Evolutionary conservation across 2,329 filamentous ascomycete genomes (phyloP), one percentile per base, ranked within the genome.

Genomic region (Talaromyces sp.): DNA sequence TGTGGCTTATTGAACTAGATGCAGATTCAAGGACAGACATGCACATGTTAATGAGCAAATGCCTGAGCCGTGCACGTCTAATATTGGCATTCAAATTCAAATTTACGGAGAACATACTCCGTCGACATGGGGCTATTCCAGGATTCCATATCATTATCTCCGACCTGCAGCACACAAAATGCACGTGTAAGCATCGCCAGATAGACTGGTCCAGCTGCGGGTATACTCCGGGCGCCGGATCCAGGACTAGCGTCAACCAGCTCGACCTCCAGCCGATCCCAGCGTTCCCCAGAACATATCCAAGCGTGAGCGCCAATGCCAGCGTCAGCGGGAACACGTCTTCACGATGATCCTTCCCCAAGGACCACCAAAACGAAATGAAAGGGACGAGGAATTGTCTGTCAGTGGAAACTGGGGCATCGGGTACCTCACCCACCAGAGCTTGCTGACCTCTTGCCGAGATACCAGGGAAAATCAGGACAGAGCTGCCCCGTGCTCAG

Each of bases 401-500:
- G 51, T 54, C 51, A 47, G 44, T 35, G 47, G 30, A 19, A n/a
- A 44, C 42, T 40, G 35, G 46, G 22, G 17, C 47, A 33, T 54
- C 51, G 51, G 51, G 51, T 54, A 54, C 47, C 50, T 52, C 33
- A 22, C 24, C 42, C 50, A 52, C 37, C 17, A 29, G 19, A 10
- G 24, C 36, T 33, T 42, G 22, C 16, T 41, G 19, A 30, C 35
- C 43, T 47, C 49, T 49, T 55, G 55, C 57, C 57, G 50, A 54
- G 42, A 32, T 43, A 19, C 46, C 46, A 55, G 30, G 16, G 20
- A 29, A 20, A 19, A 45, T 17, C 41, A 27, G 13, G 20, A 47
- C 35, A 16, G 9, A 36, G 13, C 4, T 50, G 61, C 58, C 57
- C 55, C 57, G 58, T 60, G 52, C 58, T 52, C 44, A 55, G 16